Evolutionary conservation across 495 filamentous ascomycete genomes (phyloP).

Genomic region (Penicillium alfredii): DNA sequence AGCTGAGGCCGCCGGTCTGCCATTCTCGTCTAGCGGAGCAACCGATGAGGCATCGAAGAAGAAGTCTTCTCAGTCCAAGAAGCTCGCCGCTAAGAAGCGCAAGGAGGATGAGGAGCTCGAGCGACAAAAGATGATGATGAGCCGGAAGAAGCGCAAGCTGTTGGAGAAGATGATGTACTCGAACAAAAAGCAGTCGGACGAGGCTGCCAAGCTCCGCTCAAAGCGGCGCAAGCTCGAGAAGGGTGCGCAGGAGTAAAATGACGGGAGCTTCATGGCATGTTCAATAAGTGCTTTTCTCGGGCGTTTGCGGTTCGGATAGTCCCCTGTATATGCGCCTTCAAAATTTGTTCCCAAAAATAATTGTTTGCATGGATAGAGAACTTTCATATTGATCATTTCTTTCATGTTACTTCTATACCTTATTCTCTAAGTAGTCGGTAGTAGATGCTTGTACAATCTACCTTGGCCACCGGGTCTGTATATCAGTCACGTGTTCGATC

Average conservation of each 20-base stretch:
- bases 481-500: too few relatives aligned
- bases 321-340: conserved; percentile 24
- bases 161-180: conserved; percentile 88
- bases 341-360: conserved; percentile 18
- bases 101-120: conserved; percentile 80
- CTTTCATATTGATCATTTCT: too few relatives aligned
- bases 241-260: conserved; percentile 33
- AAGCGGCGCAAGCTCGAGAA: conserved; percentile 91
- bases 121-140: conserved; percentile 87
- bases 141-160: conserved; percentile 83
- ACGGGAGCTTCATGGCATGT: conserved; percentile 7
- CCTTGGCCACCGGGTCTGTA: too few relatives aligned
- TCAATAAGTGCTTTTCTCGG: conserved; percentile 12
- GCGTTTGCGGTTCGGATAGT: conserved; percentile 23
- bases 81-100: conserved; percentile 58
- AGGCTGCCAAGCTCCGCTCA: conserved; percentile 63
- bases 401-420: too few relatives aligned
- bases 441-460: too few relatives aligned
- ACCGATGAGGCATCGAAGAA: conserved; percentile 42
- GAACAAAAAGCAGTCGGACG: conserved; percentile 77
- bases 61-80: conserved; percentile 61
- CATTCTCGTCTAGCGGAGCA: conserved; percentile 35
- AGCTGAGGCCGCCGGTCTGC: conserved; percentile 68
- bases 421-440: too few relatives aligned
- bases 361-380: too few relatives aligned